Percentiles rank a stretch among this genome's conserved stretches.
Evolutionary conservation across 352 stramenopile species (phyloP).

Genomic region (Phytopythium mirpurense): DNA sequence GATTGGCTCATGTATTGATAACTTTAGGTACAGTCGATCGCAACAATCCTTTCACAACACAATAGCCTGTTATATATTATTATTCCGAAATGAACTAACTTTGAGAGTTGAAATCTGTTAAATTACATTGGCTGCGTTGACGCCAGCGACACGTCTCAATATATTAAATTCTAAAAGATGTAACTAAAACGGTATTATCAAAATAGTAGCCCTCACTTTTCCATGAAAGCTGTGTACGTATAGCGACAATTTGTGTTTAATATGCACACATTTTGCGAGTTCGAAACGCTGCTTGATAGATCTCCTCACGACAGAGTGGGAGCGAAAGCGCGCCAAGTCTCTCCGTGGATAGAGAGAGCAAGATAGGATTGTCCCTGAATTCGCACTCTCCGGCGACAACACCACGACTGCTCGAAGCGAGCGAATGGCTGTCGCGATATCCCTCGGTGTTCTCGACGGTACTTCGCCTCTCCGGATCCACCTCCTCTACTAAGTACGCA

Average conservation of each 20-base stretch:
- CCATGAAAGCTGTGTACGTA: too few relatives aligned
- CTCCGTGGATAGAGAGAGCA: conserved; percentile 1
- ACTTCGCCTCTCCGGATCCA: neutral
- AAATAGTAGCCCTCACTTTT: too few relatives aligned
- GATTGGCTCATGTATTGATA: too few relatives aligned
- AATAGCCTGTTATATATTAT: conserved; percentile 1
- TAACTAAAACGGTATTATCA: too few relatives aligned
- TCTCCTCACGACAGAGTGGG: conserved; percentile 2
- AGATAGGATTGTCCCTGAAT: too few relatives aligned
- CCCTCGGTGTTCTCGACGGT: neutral
- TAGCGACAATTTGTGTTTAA: too few relatives aligned
- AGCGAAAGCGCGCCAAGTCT: neutral
- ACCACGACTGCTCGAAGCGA: neutral
- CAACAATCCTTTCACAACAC: neutral
- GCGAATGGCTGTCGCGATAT: too few relatives aligned
- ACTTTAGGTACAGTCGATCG: too few relatives aligned
- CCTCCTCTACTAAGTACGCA: conserved; percentile 3
- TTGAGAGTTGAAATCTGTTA: neutral
- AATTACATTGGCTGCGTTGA: neutral
- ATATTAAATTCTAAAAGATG: neutral
- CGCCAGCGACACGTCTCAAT: conserved; percentile 1
- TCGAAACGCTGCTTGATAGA: too few relatives aligned
- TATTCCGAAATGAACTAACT: neutral
- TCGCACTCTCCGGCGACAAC: neutral
- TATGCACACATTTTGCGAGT: too few relatives aligned